Base-by-base conservation (phyloP, 805 yeast species). In the Saturnispora silvae region DNA sequence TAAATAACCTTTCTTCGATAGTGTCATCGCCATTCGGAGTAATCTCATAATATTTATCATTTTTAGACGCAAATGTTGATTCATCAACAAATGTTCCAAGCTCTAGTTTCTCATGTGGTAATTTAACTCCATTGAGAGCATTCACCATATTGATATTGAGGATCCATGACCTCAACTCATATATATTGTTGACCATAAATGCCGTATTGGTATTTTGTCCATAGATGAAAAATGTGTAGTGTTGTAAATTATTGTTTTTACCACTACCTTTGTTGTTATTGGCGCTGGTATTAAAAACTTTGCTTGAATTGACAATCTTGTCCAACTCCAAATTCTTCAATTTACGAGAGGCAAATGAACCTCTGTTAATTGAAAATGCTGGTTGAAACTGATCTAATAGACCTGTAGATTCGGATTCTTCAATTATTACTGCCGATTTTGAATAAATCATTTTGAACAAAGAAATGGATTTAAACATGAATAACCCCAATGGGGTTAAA, bases 141-240 rank as follows among this genome's bases (percentile, higher is more conserved):
- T 35, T 43, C 1, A 76, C 64, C 6, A 71, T 67, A 45, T 76
- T 75, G 47, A 76, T 70, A 6, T 70, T 54, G 24, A 60, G 61
- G 28, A 77, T 65, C 87, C 87, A 80, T 17, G 69, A 68, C n/a
- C 56, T 49, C 54, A 69, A 57, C 28, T 75, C 82, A 17, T 55
- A 54, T n/a, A 53, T 51, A 17, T 59, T 57, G 5, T 51, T 55
- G 11, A 75, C 72, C 46, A 59, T 58, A 49, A 64, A 69, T 2
- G 57, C 47, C 28, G 57, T 59, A 37, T 59, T 65, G 23, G 64
- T 58, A 34, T 59, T 60, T 16, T 59, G 56, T 13, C 67, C 67
- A 48, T 63, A 66, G 8, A 69, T 50, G 39, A 58, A 59, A 43
- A 58, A 69, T 38, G 60, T 54, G 37, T 45, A 44, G 22, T 41